Evolutionary conservation across 441 rosid species (phyloP), one percentile per base, ranked within the genome.

Genomic region (Monsonia emarginata): DNA sequence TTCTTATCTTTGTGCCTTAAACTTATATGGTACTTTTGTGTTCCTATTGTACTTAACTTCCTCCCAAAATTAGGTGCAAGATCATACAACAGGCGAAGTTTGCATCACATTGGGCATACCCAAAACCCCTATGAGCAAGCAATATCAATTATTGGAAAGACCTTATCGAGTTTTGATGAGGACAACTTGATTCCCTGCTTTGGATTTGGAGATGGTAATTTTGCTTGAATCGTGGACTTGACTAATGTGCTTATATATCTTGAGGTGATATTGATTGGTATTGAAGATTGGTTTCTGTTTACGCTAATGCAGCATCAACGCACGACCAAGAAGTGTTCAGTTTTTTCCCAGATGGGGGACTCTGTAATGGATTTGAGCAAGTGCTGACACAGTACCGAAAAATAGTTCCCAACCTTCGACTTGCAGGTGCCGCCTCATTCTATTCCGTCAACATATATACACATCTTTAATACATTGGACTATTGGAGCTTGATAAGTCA

Each of bases 281-380:
- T 11, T 34, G 57, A 59, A 26, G 64, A 70, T 68, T 61, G 65
- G 32, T 63, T 26, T 62, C 34, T 54, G 21, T 72, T 65, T 61
- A 14, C 59, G 64, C 14, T 63, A 73, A 69, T 59, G 67, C 84
- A 88, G 91, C 91, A 22, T 86, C 89, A 27, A 87, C 95, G 10
- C 88, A 86, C 70, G 95, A 88, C 74, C 91, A 79, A 78, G 88
- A 88, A 32, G 88, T 88, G 61, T 88, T 88, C 73, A 84, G 86
- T 75, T 88, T 88, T 76, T 72, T 69, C 71, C 75, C 77, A 16
- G 85, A 74, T 6, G 88, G 65, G 52, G 77, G 82, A 69, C 81
- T 75, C 63, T 88, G 95, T 78, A 75, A 84, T 72, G 94, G 94
- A 60, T 88, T 88, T 67, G 91, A 88, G 78, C 89, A 88, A 71